Base-by-base conservation (phyloP, 1,139 yeast genomes). In the Saccharomyces pastorianus region DNA sequence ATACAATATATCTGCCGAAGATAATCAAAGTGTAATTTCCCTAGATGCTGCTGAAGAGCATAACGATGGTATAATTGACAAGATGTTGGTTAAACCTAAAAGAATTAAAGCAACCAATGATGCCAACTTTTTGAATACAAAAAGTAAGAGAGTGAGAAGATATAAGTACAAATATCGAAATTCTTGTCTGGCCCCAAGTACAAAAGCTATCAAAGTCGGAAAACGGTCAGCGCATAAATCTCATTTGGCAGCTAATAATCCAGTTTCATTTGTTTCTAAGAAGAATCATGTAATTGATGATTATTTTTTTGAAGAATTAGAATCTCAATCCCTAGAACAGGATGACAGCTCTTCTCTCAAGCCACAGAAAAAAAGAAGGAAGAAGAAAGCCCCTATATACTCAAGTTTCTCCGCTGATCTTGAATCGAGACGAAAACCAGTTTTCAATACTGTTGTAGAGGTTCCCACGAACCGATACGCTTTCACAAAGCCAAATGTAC, bases 391-490 rank as follows among this genome's bases (percentile, higher is more conserved):
- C 5, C 26, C 17, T 9, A 29, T 26, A 25, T 28, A 46, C 31
- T 23, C 56, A 55, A 23, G 49, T 51, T n/a, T 50, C 20, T 28
- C 57, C 58, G 42, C 46, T 8, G 32, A 47, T n/a, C 17, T 54
- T 11, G 56, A 57, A 13, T 47, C 54, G 8, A 51, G 31, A n/a
- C 52, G 63, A 44, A 55, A 56, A 47, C 57, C 53, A 17, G 53
- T 57, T 23, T 66, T 64, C 50, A 56, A 59, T 1, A 65, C 69
- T 4, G 63, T 65, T n/a, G 56, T 67, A 6, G 70, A 67, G 49
- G 62, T 62, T 2, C 48, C 57, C 5, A 53, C 64, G 14, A 49
- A 55, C 34, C 53, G 49, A n/a, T 61, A 58, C 51, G 54, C 55
- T 6, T 14, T 53, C 3, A 27, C 53, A 7, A 34, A 13, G 31